A percentile compares a stretch with the other conserved stretches of the same genome.
Evolutionary conservation across 2,329 filamentous ascomycete genomes (phyloP).

Genomic region (Hypoxylon sp.): DNA sequence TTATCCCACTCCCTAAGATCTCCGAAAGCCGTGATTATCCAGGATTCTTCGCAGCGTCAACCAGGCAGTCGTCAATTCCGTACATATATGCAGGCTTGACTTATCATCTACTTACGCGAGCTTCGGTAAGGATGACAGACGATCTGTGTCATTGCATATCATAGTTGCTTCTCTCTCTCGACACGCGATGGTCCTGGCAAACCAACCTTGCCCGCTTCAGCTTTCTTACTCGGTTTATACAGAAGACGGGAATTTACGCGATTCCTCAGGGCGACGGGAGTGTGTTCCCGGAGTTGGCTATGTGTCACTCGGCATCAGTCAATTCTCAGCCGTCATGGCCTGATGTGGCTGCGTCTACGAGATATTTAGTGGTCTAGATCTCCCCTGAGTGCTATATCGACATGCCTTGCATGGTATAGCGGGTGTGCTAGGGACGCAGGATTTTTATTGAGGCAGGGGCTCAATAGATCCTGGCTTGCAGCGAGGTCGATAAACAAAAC

Average conservation of each 20-base stretch:
- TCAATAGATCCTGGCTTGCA: conserved; percentile 15
- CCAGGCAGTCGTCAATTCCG: conserved; percentile 29
- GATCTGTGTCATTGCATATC: conserved; percentile 38
- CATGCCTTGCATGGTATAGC: conserved; percentile 34
- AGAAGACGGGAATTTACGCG: conserved; percentile 11
- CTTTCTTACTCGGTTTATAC: conserved; percentile 10
- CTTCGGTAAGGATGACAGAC: conserved; percentile 42
- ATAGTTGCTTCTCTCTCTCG: conserved; percentile 26
- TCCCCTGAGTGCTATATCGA: conserved; percentile 23
- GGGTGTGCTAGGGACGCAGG: conserved; percentile 27
- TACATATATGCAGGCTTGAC: conserved; percentile 37
- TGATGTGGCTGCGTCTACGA: conserved; percentile 51
- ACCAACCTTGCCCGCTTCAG: neutral
- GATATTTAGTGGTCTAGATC: conserved; percentile 43
- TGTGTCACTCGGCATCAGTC: conserved; percentile 25
- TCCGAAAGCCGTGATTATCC: conserved; percentile 36
- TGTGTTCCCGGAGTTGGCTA: conserved; percentile 24
- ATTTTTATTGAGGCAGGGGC: conserved; percentile 22
- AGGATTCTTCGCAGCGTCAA: conserved; percentile 34
- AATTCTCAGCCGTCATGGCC: conserved; percentile 45
- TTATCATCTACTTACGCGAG: conserved; percentile 35
- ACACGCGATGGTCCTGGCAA: conserved; percentile 26
- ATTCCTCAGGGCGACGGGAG: conserved; percentile 17
- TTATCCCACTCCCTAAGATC: conserved; percentile 34
- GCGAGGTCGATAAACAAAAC: conserved; percentile 7